Base-by-base conservation (phyloP, 257 asterid species). In the Solanum piurae region DNA sequence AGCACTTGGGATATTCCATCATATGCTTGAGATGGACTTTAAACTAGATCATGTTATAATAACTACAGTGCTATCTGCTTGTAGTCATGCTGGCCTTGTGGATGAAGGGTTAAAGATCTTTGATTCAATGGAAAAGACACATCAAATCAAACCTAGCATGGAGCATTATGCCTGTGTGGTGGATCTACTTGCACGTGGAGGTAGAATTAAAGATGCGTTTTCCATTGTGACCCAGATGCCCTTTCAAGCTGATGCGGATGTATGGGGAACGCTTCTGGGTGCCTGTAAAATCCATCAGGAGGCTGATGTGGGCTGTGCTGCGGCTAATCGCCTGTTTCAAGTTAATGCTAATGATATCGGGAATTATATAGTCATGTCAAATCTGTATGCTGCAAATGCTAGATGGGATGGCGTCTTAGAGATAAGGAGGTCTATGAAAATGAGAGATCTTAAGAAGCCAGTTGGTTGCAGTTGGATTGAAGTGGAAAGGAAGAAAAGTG, bases 401-500 rank as follows among this genome's bases (percentile, higher is more conserved):
- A 94, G 91, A 90, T 96, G 98, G 98, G 96, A 96, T 83, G 95
- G 91, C 79, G 98, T 95, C 60, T 87, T 87, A 91, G 94, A 95
- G 91, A 95, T 91, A 92, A 93, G 98, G 88, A 93, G 87, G 90
- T 85, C 93, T 93, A 91, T 96, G 94, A 94, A 91, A 90, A 92
- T 6, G 86, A 92, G 92, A 86, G 94, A 96, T 89, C 90, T 93
- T 90, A 94, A 95, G 90, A 96, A 95, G 94, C 95, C 98, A 85
- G 97, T 96, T 36, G 98, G 98, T 88, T 95, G 98, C 92, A 95
- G 98, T 92, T 95, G 98, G 98, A 92, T 95, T 89, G 98, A 94
- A 87, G 95, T 95, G 87, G 98, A 93, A 52, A 86, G 85, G 77
- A 88, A 87, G 76, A 95, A 93, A 86, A 90, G 86, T 86, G 90